Evolutionary conservation across 164 flowering plant genomes (phyloP).

Genomic region (Nymphaea thermarum): DNA sequence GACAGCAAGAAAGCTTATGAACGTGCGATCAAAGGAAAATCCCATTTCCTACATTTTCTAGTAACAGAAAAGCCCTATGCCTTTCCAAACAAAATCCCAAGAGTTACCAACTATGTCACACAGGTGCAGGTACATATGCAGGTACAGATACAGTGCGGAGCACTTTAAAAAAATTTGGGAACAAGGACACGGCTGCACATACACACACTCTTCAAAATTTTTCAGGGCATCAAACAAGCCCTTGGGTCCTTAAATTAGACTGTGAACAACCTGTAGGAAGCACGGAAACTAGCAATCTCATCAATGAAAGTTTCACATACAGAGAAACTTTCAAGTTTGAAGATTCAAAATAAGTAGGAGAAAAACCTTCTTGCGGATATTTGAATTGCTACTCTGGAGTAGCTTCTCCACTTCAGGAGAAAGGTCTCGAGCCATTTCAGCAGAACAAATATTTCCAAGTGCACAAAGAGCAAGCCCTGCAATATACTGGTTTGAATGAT

Average conservation of each 20-base stretch:
- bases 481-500: constrained; percentile 88
- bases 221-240: too few species aligned
- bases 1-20: too few species aligned
- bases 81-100: too few species aligned
- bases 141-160: too few species aligned
- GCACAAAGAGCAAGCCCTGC: constrained; percentile 99
- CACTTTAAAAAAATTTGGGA: too few species aligned
- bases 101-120: too few species aligned
- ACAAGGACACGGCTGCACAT: neutral
- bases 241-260: neutral
- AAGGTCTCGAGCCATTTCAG: constrained; percentile 99
- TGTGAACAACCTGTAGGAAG: neutral
- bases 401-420: constrained; percentile 97
- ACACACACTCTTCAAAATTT: neutral
- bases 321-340: neutral
- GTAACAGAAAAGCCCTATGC: too few species aligned
- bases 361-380: constrained; percentile 84
- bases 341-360: neutral
- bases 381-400: constrained; percentile 90
- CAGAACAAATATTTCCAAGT: constrained; percentile 93
- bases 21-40: too few species aligned
- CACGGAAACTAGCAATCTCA: neutral
- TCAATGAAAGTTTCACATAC: neutral
- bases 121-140: too few species aligned
- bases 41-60: too few species aligned